Conservation (phyloP, 1,284 basidiomycete species). For the Melampsora medusae region DNA sequence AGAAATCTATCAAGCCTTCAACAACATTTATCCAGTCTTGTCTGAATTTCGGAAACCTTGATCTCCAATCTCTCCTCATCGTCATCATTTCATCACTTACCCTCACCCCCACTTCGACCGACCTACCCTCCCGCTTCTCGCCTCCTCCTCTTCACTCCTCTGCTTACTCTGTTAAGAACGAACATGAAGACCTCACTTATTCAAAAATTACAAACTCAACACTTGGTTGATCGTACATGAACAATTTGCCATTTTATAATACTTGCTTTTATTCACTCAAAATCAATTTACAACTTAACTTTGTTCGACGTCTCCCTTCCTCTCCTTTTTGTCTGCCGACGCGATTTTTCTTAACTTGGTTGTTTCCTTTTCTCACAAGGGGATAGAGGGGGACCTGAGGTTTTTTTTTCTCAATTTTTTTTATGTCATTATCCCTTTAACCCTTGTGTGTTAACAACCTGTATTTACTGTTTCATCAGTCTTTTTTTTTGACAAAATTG, state of each 20-base stretch:
- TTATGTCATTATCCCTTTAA: no score
- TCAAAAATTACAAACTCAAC: not conserved
- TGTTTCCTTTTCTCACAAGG: not conserved
- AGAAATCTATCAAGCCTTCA: conserved; percentile 99
- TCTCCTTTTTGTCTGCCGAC: conserved; percentile 7
- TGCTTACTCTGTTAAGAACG: not conserved
- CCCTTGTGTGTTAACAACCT: no score
- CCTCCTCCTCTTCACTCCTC: not conserved
- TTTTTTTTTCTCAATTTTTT: not conserved
- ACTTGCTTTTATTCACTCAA: not conserved
- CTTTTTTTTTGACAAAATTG: no score
- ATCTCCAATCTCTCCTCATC: not conserved
- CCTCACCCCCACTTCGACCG: not conserved
- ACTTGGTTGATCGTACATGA: not conserved
- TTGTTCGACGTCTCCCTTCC: not conserved
- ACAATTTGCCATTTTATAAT: not conserved
- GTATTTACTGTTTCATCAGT: no score
- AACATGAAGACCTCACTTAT: not conserved
- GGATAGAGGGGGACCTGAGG: not conserved
- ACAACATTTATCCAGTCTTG: conserved; percentile 79
- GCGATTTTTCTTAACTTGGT: not conserved
- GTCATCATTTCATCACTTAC: not conserved
- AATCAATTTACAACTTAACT: not conserved
- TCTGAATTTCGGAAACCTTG: conserved; percentile 55
- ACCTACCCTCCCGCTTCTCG: not conserved